phyloP scores from a whole-genome alignment of 805 yeast species.

The Deakozyma indianensis region DNA sequence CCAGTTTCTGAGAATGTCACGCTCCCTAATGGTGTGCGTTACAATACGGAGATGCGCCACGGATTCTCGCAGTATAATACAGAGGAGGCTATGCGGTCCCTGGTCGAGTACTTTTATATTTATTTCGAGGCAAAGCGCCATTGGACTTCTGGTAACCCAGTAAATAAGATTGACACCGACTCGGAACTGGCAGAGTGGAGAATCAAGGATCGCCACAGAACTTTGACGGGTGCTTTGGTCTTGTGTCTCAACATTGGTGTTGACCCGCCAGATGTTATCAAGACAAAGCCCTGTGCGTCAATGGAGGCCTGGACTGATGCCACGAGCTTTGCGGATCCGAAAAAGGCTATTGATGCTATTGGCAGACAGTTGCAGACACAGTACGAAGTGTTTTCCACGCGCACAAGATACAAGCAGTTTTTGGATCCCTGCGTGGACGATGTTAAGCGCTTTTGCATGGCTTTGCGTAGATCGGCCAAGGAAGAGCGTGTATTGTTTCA shows the following conservation, averaged over 20 bases:
- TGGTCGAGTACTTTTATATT: conserved; percentile 46
- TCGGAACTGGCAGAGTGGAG: conserved; percentile 79
- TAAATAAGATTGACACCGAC: conserved; percentile 29
- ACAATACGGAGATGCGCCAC: conserved; percentile 33
- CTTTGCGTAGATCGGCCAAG: conserved; percentile 76
- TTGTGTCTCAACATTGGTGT: conserved; percentile 86
- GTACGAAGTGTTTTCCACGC: conserved; percentile 74
- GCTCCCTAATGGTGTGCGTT: conserved; percentile 3
- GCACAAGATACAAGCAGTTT: conserved; percentile 82
- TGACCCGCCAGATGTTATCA: conserved; percentile 91
- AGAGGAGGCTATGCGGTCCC: conserved; percentile 13
- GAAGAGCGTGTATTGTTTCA: conserved; percentile 89
- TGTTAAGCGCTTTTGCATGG: conserved; percentile 78
- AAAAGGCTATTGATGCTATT: conserved; percentile 80
- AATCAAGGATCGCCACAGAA: conserved; percentile 79
- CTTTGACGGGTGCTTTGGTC: conserved; percentile 85
- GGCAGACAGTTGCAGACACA: conserved; percentile 80
- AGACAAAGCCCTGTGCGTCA: conserved; percentile 86
- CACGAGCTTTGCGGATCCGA: conserved; percentile 60
- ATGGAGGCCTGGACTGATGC: conserved; percentile 94
- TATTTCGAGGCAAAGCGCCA: conserved; percentile 90
- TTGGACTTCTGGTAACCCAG: conserved; percentile 75
- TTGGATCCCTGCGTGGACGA: conserved; percentile 95
- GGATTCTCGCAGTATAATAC: conserved; percentile 28
- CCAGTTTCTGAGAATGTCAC: neutral